Percentiles rank a stretch among this genome's conserved stretches.
Conservation (phyloP, 257 asterid species). For the Ajuga chamaepitys region DNA sequence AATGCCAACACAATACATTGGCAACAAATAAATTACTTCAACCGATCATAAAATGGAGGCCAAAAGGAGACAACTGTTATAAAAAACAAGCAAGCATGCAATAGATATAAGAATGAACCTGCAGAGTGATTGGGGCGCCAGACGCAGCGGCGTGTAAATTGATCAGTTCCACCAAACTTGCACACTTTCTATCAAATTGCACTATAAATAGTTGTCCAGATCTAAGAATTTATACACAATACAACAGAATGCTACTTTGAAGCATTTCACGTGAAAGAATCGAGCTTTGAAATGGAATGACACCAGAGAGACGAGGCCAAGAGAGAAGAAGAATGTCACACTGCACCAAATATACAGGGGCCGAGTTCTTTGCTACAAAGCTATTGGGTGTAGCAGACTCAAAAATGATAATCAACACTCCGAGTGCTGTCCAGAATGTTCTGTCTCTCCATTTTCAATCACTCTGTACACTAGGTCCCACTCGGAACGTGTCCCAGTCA, state of each 20-base stretch:
- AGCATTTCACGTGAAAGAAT: constrained; percentile 31
- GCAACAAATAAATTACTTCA: too few species aligned
- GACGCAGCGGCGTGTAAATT: too few species aligned
- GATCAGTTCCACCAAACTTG: too few species aligned
- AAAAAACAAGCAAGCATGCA: too few species aligned
- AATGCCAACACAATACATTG: too few species aligned
- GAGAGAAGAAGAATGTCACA: constrained; percentile 17
- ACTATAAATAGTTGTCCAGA: constrained; percentile 15
- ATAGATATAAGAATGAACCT: too few species aligned
- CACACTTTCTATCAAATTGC: constrained; percentile 23
- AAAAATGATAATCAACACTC: constrained; percentile 21
- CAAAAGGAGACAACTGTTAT: too few species aligned
- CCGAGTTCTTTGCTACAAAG: constrained; percentile 24
- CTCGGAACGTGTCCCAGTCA: constrained; percentile 23
- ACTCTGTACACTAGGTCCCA: constrained; percentile 41
- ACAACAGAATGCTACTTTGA: constrained; percentile 31
- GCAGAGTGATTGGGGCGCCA: too few species aligned
- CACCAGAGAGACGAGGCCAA: constrained; percentile 14
- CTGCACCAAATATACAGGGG: constrained; percentile 23
- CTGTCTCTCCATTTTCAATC: constrained; percentile 27
- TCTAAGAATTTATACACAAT: constrained; percentile 36
- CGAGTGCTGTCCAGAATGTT: constrained; percentile 15
- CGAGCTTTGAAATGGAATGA: constrained; percentile 22
- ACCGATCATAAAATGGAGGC: too few species aligned
- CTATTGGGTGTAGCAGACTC: constrained; percentile 19